Conservation (phyloP, 768 basidiomycete species). For the Kwoniella europaea region DNA sequence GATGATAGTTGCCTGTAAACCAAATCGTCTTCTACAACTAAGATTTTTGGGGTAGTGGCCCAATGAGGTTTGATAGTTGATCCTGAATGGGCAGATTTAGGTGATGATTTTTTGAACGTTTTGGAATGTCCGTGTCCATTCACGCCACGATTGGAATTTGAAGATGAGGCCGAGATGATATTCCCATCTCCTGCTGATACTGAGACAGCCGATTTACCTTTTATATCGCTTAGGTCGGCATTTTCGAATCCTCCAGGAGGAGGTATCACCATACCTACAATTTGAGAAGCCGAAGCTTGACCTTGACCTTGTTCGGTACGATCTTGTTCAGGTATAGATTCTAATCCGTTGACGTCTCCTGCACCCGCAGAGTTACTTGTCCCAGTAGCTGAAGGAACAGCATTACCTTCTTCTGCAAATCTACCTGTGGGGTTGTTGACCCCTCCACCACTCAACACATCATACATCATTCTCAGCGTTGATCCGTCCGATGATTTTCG, state of each 20-base stretch:
- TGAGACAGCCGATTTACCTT: conserved; percentile 21
- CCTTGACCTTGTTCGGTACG: neutral
- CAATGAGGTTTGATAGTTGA: conserved; percentile 33
- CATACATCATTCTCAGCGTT: conserved; percentile 45
- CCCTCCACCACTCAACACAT: conserved; percentile 24
- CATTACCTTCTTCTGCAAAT: conserved; percentile 23
- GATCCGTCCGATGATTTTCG: conserved; percentile 45
- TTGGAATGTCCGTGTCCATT: conserved; percentile 1
- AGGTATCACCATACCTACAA: neutral
- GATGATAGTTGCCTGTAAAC: conserved; percentile 84
- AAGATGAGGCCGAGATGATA: neutral
- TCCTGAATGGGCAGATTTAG: neutral
- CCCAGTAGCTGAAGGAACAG: neutral
- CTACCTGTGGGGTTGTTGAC: neutral
- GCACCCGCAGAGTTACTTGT: neutral
- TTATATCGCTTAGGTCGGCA: conserved; percentile 7
- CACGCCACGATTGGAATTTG: neutral
- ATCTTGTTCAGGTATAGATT: conserved; percentile 13
- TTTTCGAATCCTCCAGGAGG: conserved; percentile 19
- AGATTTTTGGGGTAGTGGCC: conserved; percentile 70
- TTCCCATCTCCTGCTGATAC: neutral
- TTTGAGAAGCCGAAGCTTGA: conserved; percentile 1
- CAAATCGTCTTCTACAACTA: conserved; percentile 94
- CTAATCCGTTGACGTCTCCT: conserved; percentile 3
- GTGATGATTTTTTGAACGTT: conserved; percentile 6